Conservation (phyloP, 1,139 yeast species). For the Meyerozyma smithsonii region DNA sequence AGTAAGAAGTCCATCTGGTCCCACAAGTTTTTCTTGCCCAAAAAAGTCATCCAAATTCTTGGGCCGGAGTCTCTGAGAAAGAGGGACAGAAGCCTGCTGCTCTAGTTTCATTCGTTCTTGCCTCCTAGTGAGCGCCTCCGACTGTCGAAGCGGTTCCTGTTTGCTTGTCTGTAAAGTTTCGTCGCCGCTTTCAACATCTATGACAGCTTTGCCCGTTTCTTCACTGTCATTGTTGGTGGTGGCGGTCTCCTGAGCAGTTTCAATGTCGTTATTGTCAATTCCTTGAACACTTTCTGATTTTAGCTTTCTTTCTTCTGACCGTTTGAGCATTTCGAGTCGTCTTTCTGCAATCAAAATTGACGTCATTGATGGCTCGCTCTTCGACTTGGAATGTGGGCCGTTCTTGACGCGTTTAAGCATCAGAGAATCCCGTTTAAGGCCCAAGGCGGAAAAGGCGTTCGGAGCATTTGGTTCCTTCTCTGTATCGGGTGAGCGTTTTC, state of each 20-base stretch:
- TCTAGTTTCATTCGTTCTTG: conserved; percentile 23
- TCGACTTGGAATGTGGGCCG: neutral
- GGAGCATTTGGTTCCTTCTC: neutral
- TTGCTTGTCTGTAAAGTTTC: neutral
- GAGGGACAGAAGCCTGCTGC: conserved; percentile 55
- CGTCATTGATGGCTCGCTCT: neutral
- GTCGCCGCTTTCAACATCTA: neutral
- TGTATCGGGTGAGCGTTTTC: neutral
- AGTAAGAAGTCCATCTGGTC: conserved; percentile 65
- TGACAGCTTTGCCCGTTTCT: neutral
- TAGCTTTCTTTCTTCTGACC: neutral
- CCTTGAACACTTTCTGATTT: neutral
- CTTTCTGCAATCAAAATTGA: neutral
- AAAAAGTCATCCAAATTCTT: conserved; percentile 65
- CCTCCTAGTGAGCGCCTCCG: neutral
- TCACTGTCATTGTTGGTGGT: neutral
- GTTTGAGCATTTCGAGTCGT: neutral
- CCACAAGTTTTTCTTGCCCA: conserved; percentile 84
- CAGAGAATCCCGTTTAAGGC: conserved; percentile 10
- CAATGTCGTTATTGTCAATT: neutral
- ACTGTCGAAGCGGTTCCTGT: neutral
- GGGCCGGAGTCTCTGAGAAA: conserved; percentile 87
- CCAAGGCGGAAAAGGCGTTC: conserved; percentile 12
- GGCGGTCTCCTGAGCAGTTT: neutral
- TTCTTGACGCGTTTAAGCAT: neutral